Evolutionary conservation across 352 stramenopile genomes (phyloP).

Genomic region (Peronospora farinosa): DNA sequence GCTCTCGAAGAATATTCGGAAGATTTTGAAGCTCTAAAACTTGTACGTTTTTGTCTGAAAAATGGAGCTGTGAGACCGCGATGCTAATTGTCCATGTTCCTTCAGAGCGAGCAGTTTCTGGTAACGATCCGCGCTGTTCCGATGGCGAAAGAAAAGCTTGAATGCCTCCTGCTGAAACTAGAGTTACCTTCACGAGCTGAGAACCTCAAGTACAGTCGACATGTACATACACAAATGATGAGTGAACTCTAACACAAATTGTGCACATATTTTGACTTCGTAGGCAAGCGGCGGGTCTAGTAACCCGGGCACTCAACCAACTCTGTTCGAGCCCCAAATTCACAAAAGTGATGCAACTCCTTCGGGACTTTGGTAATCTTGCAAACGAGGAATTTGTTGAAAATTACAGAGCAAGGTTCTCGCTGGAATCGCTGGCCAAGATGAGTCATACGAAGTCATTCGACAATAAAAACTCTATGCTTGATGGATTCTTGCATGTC

Average conservation of each 20-base stretch:
- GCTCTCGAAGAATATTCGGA: constrained; percentile 21
- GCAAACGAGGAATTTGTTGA: constrained; percentile 17
- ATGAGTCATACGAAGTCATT: constrained; percentile 22
- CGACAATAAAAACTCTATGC: constrained; percentile 13
- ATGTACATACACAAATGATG: not conserved
- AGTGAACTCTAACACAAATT: constrained; percentile 1
- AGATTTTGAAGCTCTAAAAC: constrained; percentile 13
- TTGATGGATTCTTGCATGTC: constrained; percentile 21
- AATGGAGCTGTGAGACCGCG: not conserved
- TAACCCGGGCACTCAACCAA: constrained; percentile 30
- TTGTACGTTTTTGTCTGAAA: constrained; percentile 10
- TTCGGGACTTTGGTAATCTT: constrained; percentile 28
- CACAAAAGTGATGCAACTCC: constrained; percentile 10
- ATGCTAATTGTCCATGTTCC: not conserved
- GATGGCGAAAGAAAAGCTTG: constrained; percentile 24
- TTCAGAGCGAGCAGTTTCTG: constrained; percentile 29
- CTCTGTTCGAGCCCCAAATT: constrained; percentile 22
- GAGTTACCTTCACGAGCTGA: constrained; percentile 20
- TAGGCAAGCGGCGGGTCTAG: constrained; percentile 22
- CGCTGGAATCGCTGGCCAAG: constrained; percentile 19
- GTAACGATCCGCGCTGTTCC: constrained; percentile 19
- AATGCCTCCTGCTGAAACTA: constrained; percentile 27
- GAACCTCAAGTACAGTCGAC: constrained; percentile 18
- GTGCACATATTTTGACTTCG: not conserved
- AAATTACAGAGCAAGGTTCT: constrained; percentile 19